Conservation (phyloP, 2,329 filamentous ascomycete species). For the Fusarium tupiense region DNA sequence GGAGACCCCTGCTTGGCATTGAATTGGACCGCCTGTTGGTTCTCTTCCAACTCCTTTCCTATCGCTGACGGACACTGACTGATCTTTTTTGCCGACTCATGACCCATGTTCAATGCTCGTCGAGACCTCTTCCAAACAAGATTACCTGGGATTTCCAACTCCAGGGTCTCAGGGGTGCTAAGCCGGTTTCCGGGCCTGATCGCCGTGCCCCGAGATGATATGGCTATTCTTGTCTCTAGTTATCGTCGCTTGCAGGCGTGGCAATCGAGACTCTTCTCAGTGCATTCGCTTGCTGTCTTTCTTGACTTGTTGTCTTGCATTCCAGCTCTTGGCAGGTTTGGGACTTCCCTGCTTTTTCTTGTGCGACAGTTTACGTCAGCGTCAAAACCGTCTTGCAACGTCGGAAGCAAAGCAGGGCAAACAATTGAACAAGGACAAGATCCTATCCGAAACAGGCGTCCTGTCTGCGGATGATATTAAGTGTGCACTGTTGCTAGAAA, state of each 20-base stretch:
- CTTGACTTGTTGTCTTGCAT: slow-evolving; percentile 9
- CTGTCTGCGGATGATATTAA: background rate
- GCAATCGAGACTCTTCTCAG: slow-evolving; percentile 9
- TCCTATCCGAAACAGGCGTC: slow-evolving; percentile 7
- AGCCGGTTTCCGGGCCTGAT: slow-evolving; percentile 19
- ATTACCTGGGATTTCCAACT: slow-evolving; percentile 24
- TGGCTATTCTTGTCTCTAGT: slow-evolving; percentile 4
- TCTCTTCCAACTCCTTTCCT: slow-evolving; percentile 9
- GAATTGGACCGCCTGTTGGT: slow-evolving; percentile 7
- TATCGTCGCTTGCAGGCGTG: slow-evolving; percentile 11
- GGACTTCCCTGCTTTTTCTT: background rate
- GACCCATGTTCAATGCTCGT: slow-evolving; percentile 10
- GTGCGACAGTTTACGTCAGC: slow-evolving; percentile 16
- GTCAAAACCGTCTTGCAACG: background rate
- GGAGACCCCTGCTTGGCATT: slow-evolving; percentile 30
- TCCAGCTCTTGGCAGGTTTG: slow-evolving; percentile 15
- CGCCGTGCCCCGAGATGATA: slow-evolving; percentile 28
- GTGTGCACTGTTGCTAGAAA: background rate
- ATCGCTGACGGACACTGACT: slow-evolving; percentile 13
- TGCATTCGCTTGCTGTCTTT: slow-evolving; percentile 1
- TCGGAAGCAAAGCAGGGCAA: slow-evolving; percentile 1
- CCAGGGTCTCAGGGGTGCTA: slow-evolving; percentile 21
- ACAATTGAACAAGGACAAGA: background rate
- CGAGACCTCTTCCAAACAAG: slow-evolving; percentile 19
- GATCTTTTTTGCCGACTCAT: slow-evolving; percentile 22